Evolutionary conservation across 2,329 filamentous ascomycete genomes (phyloP), one percentile per base, ranked within the genome.

Genomic region (Cordyceps sp.): DNA sequence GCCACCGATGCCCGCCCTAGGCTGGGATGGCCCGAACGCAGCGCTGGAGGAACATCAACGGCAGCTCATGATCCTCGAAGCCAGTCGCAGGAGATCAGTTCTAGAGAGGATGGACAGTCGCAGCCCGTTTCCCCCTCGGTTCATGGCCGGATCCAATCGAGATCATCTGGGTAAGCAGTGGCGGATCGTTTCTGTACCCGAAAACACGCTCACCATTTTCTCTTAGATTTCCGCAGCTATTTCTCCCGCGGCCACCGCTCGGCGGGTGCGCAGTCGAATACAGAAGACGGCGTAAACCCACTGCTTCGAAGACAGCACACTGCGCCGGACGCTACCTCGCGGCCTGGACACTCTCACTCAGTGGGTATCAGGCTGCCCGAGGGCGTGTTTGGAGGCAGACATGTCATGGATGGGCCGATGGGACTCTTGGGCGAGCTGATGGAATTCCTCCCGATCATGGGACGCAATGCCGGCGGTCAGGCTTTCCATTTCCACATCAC

Each of bases 281-380:
- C 69, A 22, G 84, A 93, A 40, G 86, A 94, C 48, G 85, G 84
- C 4, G 66, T 75, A 16, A 94, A 96, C 47, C 88, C 88, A 27
- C 64, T 96, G 10, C 70, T 96, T 33, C 78, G 85, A 40, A 77
- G 82, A 29, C 54, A 48, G 30, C 56, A 59, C 16, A 45, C 54
- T 18, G 52, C 48, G 17, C 57, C 58, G 34, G 65, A 73, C 14
- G 47, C 46, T 22, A 46, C 62, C 8, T 61, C 67, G 32, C 67
- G 68, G 30, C 56, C 58, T 28, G 52, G 56, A 25, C 55, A 67
- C 20, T 54, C 61, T n/a, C 61, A 61, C 32, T 59, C 68, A 30
- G 58, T 79, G 33, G 70, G 73, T 6, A 46, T 69, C 17, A 59
- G 63, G 21, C 48, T 69, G 30, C 59, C 62, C 4, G 53, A 59